Base-by-base conservation (phyloP, 345 rosid species). In the Arabis hirsuta region DNA sequence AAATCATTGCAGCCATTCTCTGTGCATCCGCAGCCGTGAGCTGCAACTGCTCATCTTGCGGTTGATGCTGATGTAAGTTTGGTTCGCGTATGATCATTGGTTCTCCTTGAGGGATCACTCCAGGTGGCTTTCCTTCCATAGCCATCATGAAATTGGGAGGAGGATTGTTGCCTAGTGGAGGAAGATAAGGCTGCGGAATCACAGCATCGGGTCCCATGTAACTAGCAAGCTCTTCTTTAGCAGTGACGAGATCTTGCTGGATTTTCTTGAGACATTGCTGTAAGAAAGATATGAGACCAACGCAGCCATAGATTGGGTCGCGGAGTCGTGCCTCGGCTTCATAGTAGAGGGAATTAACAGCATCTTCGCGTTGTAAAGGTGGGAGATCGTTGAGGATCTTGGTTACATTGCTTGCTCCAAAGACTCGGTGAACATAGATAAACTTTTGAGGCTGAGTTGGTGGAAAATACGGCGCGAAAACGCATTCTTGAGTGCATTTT, bases 291-390 rank as follows among this genome's bases (percentile, higher is more conserved):
- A 94, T 88, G 12, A 81, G 65, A 4, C 96, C 89, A 27, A 89
- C 92, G 3, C 98, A 91, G 27, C 98, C 97, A 7, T 91, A 89
- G 41, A 94, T 87, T 1, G 97, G 98, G 41, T 94, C 97, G 0
- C 82, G 93, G 24, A 87, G 87, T 9, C 99, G 95, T 2, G 89
- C 84, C 69, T 94, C 92, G 0, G 97, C 96, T 45, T 94, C 96
- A 3, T 84, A 94, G 8, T 82, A 84, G 13, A 94, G 85, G 0
- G 97, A 91, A 64, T 87, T 84, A 10, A 91, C 97, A 0, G 97
- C 96, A 1, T 89, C 97, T 65, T 89, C 90, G 0, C 98, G 83
- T 24, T 81, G 83, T 0, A 63, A 9, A 16, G 83, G 72, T 12
- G 76, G 65, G 27, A 91, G 86, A 55, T 88, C 96, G 31, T 80